Conservation (phyloP, 768 basidiomycete species). For the Trametes cubensis region DNA sequence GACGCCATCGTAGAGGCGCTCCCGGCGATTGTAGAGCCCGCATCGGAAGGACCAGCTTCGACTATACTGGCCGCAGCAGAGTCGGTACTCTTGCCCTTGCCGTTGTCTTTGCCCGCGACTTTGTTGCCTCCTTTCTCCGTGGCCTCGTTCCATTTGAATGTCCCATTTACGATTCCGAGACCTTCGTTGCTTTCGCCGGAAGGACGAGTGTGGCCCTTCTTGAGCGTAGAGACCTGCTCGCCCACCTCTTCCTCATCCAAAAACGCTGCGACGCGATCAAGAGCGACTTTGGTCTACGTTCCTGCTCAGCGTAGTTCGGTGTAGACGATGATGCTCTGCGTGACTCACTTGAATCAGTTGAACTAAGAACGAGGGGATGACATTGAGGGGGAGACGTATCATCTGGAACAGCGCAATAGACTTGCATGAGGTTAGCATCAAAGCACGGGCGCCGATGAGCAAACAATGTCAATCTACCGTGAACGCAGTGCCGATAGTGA, state of each 20-base stretch:
- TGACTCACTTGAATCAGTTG: constrained; percentile 61
- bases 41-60: constrained; percentile 7
- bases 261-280: constrained; percentile 63
- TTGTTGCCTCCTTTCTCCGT: constrained; percentile 38
- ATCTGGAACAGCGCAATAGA: constrained; percentile 84
- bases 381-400: constrained; percentile 77
- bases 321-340: not conserved
- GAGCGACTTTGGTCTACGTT: constrained; percentile 52
- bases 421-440: constrained; percentile 33
- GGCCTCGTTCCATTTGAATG: constrained; percentile 60
- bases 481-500: constrained; percentile 82
- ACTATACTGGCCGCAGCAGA: not conserved
- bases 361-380: constrained; percentile 80
- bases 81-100: constrained; percentile 23
- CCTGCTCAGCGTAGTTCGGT: constrained; percentile 2
- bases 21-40: constrained; percentile 21
- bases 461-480: constrained; percentile 53
- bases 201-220: constrained; percentile 36
- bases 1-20: constrained; percentile 29
- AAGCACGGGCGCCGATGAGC: not conserved
- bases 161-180: constrained; percentile 53
- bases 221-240: constrained; percentile 60
- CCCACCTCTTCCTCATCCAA: constrained; percentile 65
- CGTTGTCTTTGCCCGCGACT: too few species aligned
- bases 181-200: constrained; percentile 34